A percentile compares a stretch with the other conserved stretches of the same genome.
phyloP scores from a whole-genome alignment of 225 moss, liverwort and hornwort species.

The Lunularia cruciata region DNA sequence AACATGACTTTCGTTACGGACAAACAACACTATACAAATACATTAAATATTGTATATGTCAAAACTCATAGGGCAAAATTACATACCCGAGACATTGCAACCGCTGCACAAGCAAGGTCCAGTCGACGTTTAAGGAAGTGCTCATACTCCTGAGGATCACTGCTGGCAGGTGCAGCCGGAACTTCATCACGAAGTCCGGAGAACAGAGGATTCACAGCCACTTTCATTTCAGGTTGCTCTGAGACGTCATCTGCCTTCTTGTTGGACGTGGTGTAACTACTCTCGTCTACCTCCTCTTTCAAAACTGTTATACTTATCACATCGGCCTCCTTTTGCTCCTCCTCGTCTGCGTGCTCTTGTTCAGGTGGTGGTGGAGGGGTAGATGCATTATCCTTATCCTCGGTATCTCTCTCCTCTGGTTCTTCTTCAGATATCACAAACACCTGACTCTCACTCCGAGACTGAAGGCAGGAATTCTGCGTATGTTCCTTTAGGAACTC shows the following conservation, averaged over 20 bases:
- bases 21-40: too few species aligned
- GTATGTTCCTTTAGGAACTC: constrained; percentile 66
- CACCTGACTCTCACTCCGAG: constrained; percentile 12
- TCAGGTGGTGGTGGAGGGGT: not conserved
- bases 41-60: too few species aligned
- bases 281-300: constrained; percentile 5
- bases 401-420: constrained; percentile 12
- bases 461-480: not conserved
- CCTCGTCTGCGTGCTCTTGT: not conserved
- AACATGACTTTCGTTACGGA: too few species aligned
- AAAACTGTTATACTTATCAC: constrained; percentile 11
- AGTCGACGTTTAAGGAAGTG: constrained; percentile 67
- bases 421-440: constrained; percentile 32
- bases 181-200: constrained; percentile 77
- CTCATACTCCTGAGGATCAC: constrained; percentile 68
- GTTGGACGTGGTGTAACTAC: not conserved
- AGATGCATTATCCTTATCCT: constrained; percentile 13
- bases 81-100: constrained; percentile 74
- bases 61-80: not conserved
- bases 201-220: constrained; percentile 78
- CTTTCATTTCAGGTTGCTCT: constrained; percentile 68
- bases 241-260: constrained; percentile 32
- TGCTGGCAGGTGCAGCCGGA: constrained; percentile 49
- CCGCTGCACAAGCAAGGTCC: constrained; percentile 77
- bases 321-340: constrained; percentile 11